Evolutionary conservation across 163 green algal genomes (phyloP), one percentile per base, ranked within the genome.

Genomic region (Scenedesmus sp.): DNA sequence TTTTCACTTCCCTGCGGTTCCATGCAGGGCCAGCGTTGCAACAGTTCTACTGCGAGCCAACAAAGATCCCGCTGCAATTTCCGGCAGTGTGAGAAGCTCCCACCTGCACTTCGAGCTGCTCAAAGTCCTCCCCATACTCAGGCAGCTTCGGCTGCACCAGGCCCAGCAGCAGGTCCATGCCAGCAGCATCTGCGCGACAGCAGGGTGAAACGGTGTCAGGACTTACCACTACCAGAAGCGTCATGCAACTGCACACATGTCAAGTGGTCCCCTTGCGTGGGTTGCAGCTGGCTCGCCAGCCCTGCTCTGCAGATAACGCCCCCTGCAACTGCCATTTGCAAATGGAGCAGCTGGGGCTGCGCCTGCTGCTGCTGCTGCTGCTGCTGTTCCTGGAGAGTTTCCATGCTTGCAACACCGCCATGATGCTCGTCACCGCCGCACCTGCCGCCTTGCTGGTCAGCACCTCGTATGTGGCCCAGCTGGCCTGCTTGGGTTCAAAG

Each of bases 101-200:
- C 33, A 91, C 73, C 49, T 37, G 37, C 3, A 76, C 76, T n/a
- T 46, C 30, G 13, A 91, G 24, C 24, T 43, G 53, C 37, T 65
- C 20, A 18, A 65, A 86, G 37, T 91, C 76, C 46, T 70, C 46
- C 24, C 86, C 86, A 43, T 86, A 84, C 4, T 80, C 12, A 9
- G 86, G 51, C 76, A 91, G 53, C 53, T 42, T 26, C 35, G 86
- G 76, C 76, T 86, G 33, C 49, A 26, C 13, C 40, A 91, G 76
- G 35, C 61, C 22, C 76, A 91, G 15, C 20, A 46, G 24, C 51
- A 86, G 30, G 12, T 81, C 6, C 0, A 13, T 65, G 26, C 33
- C 53, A 24, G 53, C 35, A 24, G 49, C 46, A 61, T 86, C 82
- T 51, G 37, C 82, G 33, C 53, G 49, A 12, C 13, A 40, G 20